Percentiles rank a stretch among this genome's conserved stretches.
These are phyloP conservation scores for Endoconidiophora polonica DNA, from an alignment of 2,329 filamentous ascomycete genomes.

Conservation along the genomic window DNA sequence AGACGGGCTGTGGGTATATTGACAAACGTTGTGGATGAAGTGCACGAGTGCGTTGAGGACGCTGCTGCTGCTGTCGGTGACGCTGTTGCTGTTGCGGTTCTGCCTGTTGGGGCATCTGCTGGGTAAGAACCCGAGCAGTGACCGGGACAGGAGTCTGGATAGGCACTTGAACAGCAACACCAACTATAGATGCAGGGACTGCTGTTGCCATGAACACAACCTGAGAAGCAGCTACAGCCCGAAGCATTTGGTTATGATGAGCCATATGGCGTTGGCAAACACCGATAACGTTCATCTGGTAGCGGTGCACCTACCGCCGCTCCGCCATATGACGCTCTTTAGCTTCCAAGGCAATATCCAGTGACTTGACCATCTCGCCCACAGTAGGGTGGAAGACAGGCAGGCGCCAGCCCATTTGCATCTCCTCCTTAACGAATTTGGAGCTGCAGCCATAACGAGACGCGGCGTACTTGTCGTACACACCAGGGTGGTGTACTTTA, in stretches of 20 bases:
- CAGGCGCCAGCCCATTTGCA: conserved; percentile 43
- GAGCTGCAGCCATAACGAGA: conserved; percentile 77
- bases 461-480: conserved; percentile 85
- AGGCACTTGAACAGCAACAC: too few relatives aligned
- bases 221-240: too few relatives aligned
- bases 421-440: conserved; percentile 58
- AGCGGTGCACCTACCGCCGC: conserved; percentile 8
- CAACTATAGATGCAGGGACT: too few relatives aligned
- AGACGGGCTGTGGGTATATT: not conserved
- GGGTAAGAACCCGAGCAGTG: not conserved
- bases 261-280: too few relatives aligned
- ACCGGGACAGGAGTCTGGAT: not conserved
- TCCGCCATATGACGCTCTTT: conserved; percentile 7
- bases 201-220: too few relatives aligned
- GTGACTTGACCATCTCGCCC: conserved; percentile 8
- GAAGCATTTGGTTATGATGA: too few relatives aligned
- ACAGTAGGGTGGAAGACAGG: conserved; percentile 17
- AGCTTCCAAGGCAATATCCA: not conserved
- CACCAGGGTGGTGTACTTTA: conserved; percentile 63
- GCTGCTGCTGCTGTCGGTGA: too few relatives aligned
- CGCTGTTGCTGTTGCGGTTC: not conserved
- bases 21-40: not conserved
- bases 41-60: not conserved
- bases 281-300: not conserved
- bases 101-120: not conserved